Conservation (phyloP, 2,329 filamentous ascomycete genomes). For the Cladosporium sphaerospermum region DNA sequence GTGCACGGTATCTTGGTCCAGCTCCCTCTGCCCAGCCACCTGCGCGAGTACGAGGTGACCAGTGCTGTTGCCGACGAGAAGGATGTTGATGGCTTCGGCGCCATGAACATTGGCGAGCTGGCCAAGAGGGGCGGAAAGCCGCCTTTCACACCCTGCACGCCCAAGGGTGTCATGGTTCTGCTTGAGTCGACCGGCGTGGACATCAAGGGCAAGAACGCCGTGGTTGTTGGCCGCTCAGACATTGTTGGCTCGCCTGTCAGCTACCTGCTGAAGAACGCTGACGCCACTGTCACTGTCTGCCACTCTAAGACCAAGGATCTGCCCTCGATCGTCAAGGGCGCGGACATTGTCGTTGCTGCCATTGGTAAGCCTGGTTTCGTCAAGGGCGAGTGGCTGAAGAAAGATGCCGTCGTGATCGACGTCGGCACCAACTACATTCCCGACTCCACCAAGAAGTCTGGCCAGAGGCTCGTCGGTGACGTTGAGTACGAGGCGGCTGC, state of each 20-base stretch:
- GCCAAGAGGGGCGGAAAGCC: constrained; percentile 90
- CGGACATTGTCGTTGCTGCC: constrained; percentile 86
- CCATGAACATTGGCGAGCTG: constrained; percentile 89
- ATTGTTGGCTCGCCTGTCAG: constrained; percentile 97
- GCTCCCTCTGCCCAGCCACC: constrained; percentile 78
- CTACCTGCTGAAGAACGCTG: constrained; percentile 88
- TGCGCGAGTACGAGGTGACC: constrained; percentile 85
- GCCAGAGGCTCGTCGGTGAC: constrained; percentile 86
- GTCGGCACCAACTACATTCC: constrained; percentile 95
- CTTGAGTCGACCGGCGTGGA: constrained; percentile 78
- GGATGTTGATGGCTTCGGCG: constrained; percentile 95
- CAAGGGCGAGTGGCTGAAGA: constrained; percentile 93
- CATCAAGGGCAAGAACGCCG: constrained; percentile 82
- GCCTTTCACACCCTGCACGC: constrained; percentile 89
- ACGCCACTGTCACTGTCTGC: constrained; percentile 94
- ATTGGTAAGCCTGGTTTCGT: constrained; percentile 84
- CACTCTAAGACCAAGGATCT: constrained; percentile 80
- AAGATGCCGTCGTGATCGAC: constrained; percentile 91
- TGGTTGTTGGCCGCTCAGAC: constrained; percentile 90
- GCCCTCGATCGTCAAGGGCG: constrained; percentile 66
- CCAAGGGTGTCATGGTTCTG: constrained; percentile 93
- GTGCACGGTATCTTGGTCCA: constrained; percentile 94
- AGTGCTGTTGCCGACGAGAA: constrained; percentile 89
- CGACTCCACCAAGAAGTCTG: constrained; percentile 84
- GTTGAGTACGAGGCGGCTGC: constrained; percentile 83